phyloP scores from a whole-genome alignment of 768 basidiomycete species.

The Stropharia rugosoannulata region DNA sequence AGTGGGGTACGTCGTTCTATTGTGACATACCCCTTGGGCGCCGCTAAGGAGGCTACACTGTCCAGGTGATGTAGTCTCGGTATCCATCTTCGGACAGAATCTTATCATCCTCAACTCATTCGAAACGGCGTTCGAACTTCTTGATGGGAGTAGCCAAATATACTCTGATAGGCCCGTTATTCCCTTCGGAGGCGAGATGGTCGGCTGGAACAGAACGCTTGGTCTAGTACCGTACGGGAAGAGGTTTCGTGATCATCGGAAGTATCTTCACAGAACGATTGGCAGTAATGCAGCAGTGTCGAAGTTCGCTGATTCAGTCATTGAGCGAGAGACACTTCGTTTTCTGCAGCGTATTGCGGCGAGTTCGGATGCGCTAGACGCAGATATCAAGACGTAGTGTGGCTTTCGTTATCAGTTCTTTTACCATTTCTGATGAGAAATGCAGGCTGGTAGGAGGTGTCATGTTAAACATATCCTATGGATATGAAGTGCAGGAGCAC shows the following conservation, averaged over 20 bases:
- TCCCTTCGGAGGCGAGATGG: slow-evolving; percentile 16
- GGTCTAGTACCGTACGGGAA: neutral
- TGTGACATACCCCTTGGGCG: neutral
- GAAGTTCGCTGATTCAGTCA: no score
- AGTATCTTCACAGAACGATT: slow-evolving; percentile 12
- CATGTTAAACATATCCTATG: neutral
- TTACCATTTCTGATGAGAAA: no score
- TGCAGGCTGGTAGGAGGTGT: no score
- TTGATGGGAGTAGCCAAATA: slow-evolving; percentile 25
- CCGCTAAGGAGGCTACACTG: neutral
- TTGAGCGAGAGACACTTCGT: no score
- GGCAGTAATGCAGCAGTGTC: no score
- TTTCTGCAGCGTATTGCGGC: no score
- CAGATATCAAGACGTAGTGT: no score
- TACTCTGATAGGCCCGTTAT: slow-evolving; percentile 25
- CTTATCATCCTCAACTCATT: slow-evolving; percentile 26
- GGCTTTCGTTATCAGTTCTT: no score
- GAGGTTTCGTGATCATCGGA: neutral
- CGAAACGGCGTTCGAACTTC: slow-evolving; percentile 20
- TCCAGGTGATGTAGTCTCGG: slow-evolving; percentile 21
- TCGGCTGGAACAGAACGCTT: neutral
- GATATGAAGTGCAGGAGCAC: slow-evolving; percentile 10
- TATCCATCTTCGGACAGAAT: slow-evolving; percentile 23
- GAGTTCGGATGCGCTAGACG: no score
- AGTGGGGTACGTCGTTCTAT: slow-evolving; percentile 12